phyloP scores from a whole-genome alignment of 805 yeast genomes.

The Zygoascus biomembranicola region DNA sequence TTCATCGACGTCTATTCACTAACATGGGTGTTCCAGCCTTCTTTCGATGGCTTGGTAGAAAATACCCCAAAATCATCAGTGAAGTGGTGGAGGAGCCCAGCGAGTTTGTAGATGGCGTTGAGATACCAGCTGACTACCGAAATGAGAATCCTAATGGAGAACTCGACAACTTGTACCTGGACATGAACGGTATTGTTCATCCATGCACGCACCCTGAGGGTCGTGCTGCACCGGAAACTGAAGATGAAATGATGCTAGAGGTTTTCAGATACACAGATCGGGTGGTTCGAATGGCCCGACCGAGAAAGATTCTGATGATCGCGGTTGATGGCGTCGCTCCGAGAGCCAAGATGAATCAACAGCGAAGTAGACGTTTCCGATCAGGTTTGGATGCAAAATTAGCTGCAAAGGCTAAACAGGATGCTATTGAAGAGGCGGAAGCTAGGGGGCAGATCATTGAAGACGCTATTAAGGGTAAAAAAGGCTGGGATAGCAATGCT shows the following conservation, averaged over 20 bases:
- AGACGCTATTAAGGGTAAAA: constrained; percentile 60
- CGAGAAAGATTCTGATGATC: constrained; percentile 83
- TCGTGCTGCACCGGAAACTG: constrained; percentile 91
- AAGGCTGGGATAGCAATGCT: constrained; percentile 88
- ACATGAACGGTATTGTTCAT: constrained; percentile 99
- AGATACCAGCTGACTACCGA: constrained; percentile 56
- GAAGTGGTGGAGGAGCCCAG: constrained; percentile 75
- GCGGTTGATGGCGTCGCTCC: constrained; percentile 99
- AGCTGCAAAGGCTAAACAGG: constrained; percentile 61
- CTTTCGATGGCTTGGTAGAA: constrained; percentile 89
- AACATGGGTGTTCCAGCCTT: constrained; percentile 85
- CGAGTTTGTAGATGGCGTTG: constrained; percentile 46
- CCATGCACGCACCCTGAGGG: constrained; percentile 99
- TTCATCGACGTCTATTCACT: constrained; percentile 5
- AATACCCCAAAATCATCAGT: constrained; percentile 89
- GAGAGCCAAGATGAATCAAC: constrained; percentile 97
- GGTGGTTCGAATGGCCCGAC: constrained; percentile 88
- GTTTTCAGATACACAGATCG: constrained; percentile 89
- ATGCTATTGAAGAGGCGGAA: constrained; percentile 50
- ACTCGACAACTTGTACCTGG: constrained; percentile 83
- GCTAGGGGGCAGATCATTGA: constrained; percentile 69
- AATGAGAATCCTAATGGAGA: constrained; percentile 93
- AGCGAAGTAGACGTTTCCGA: constrained; percentile 89
- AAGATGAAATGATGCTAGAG: constrained; percentile 93
- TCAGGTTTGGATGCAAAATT: constrained; percentile 88